Base-by-base conservation (phyloP, 2,329 filamentous ascomycete species). In the Chrysosporium keratinophilum region DNA sequence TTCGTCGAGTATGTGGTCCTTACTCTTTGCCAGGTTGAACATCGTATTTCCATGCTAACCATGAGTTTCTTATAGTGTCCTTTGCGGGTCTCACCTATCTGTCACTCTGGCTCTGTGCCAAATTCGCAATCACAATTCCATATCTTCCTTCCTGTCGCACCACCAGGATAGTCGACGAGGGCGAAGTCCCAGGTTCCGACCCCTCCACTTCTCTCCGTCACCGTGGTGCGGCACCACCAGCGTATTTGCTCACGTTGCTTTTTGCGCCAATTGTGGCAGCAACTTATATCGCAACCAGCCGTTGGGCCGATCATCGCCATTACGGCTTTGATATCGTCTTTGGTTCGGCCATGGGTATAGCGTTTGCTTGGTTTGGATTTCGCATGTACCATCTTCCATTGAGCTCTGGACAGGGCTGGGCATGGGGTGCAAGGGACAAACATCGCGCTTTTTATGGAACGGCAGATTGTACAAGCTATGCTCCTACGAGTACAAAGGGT, bases 261-360 rank as follows among this genome's bases (percentile, higher is more conserved):
- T 73, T 88, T 15, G 69, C 87, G 1, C 90, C 90, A 1, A 79
- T 89, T 59, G 84, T 82, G 54, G 74, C 80, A 1, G 85, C 89
- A 4, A 79, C 89, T 58, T 95, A 89, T 71, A 85, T 96, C 58
- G 78, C 84, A n/a, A 81, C 83, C 28, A 91, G 88, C 1, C 85
- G 91, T 10, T 97, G 85, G 79, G 89, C 84, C 56, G 84, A 96
- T 68, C 94, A 84, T 72, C 82, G 87, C 39, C 91, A 97, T 68
- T 87, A 91, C 66, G 89, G 84, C n/a, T 91, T 95, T 66, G 91
- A 97, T 60, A 87, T 96, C 59, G 71, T 96, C 1, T 88, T 86
- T 58, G 91, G 91, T n/a, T 85, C 84, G 53, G 60, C 86, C 11
- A 85, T 96, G 57, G 91, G 91, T 7, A 77, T 84, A 12, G 70